A percentile compares a stretch with the other conserved stretches of the same genome.
phyloP scores from a whole-genome alignment of 495 filamentous ascomycete species.

The Amniculicola lignicola region DNA sequence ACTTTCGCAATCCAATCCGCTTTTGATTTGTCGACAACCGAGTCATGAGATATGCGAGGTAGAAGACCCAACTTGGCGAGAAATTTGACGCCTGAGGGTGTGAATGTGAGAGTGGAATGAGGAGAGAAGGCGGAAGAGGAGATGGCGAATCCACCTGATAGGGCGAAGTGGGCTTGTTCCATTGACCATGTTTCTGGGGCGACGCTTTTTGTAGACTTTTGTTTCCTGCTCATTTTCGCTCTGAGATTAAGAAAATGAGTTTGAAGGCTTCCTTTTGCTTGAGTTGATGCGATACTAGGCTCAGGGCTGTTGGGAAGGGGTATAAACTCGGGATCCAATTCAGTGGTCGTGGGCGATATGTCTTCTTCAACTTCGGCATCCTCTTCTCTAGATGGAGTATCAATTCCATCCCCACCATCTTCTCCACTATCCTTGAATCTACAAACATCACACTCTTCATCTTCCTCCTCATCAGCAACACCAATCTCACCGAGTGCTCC shows the following conservation, averaged over 20 bases:
- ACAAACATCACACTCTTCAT: neutral
- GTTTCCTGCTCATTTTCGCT: neutral
- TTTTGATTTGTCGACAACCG: conserved; percentile 40
- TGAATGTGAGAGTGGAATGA: conserved; percentile 23
- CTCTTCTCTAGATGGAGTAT: too few relatives aligned
- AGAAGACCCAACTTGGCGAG: conserved; percentile 29
- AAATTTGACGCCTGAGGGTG: conserved; percentile 29
- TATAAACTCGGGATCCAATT: too few relatives aligned
- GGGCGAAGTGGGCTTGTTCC: conserved; percentile 28
- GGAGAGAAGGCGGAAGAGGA: conserved; percentile 9
- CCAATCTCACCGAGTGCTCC: neutral
- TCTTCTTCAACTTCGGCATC: too few relatives aligned
- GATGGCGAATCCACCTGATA: conserved; percentile 22
- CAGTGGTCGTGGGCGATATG: too few relatives aligned
- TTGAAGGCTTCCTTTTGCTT: too few relatives aligned
- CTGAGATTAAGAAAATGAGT: too few relatives aligned
- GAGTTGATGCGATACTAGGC: too few relatives aligned
- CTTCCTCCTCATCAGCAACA: neutral
- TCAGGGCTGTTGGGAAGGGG: too few relatives aligned
- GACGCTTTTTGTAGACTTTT: neutral
- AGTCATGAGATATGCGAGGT: conserved; percentile 16
- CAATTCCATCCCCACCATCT: too few relatives aligned
- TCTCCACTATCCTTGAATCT: too few relatives aligned
- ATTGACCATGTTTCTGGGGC: conserved; percentile 17
- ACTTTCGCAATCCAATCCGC: conserved; percentile 39